Evolutionary conservation across 2,329 filamentous ascomycete genomes (phyloP).

Genomic region (Aspergillus sp.): DNA sequence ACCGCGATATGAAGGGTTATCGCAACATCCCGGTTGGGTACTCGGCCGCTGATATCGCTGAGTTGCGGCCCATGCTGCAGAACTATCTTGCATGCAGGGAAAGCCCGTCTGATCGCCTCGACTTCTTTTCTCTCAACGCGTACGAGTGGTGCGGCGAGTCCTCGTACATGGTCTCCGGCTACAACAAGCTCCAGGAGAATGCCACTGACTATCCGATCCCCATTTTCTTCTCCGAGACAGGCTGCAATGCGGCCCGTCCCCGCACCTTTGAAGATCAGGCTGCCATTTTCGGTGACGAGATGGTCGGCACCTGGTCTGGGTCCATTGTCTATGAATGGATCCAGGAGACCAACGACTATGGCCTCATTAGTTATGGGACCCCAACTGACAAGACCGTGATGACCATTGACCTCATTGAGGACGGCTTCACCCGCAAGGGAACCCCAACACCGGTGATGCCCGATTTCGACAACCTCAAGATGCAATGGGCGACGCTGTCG

Average conservation of each 20-base stretch:
- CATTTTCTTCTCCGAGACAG: conserved; percentile 83
- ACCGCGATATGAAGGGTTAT: conserved; percentile 65
- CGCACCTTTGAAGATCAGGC: conserved; percentile 53
- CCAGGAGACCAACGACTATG: conserved; percentile 72
- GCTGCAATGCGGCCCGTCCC: conserved; percentile 54
- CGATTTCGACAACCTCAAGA: conserved; percentile 69
- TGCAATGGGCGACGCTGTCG: conserved; percentile 62
- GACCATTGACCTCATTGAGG: conserved; percentile 49
- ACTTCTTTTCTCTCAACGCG: conserved; percentile 79
- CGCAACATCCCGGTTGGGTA: conserved; percentile 78
- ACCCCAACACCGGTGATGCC: conserved; percentile 63
- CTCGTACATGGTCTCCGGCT: conserved; percentile 56
- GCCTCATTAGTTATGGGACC: conserved; percentile 65
- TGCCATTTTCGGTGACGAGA: conserved; percentile 64
- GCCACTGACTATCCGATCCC: conserved; percentile 67
- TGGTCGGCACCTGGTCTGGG: conserved; percentile 63
- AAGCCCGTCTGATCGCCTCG: conserved; percentile 57
- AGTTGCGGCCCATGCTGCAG: conserved; percentile 55
- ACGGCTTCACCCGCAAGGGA: conserved; percentile 61
- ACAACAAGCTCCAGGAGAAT: conserved; percentile 56
- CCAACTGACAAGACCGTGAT: conserved; percentile 44
- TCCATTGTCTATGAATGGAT: conserved; percentile 88
- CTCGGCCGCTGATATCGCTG: conserved; percentile 73
- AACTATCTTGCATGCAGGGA: conserved; percentile 71
- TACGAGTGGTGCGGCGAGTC: conserved; percentile 65